phyloP scores from a whole-genome alignment of 306 rosid species.

The Begonia fuchsioides region DNA sequence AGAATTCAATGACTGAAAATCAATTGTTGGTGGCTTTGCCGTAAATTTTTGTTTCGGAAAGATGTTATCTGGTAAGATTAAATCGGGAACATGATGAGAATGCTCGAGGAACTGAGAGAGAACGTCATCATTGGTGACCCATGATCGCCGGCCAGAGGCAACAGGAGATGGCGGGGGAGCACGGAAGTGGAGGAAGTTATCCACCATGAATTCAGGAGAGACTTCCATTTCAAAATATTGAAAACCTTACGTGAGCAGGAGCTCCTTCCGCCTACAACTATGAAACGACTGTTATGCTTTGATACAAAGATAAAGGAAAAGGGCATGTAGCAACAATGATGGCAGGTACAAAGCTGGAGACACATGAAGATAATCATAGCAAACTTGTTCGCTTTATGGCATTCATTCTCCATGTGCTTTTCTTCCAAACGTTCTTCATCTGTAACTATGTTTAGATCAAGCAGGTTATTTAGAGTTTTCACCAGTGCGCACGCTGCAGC shows the following conservation, averaged over 20 bases:
- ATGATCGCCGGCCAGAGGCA: slow-evolving; percentile 51
- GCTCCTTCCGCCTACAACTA: neutral
- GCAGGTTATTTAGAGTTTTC: too few relatives aligned
- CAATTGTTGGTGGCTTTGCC: slow-evolving; percentile 43
- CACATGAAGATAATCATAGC: slow-evolving; percentile 32
- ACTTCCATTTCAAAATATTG: slow-evolving; percentile 13
- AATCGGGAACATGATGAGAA: slow-evolving; percentile 74
- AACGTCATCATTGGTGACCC: slow-evolving; percentile 46
- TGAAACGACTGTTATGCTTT: slow-evolving; percentile 1
- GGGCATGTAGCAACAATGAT: slow-evolving; percentile 29
- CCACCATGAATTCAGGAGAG: slow-evolving; percentile 24
- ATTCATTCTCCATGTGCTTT: too few relatives aligned
- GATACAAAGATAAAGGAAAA: slow-evolving; percentile 9
- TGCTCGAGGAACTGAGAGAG: slow-evolving; percentile 50
- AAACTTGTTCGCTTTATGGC: slow-evolving; percentile 25
- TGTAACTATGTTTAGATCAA: too few relatives aligned
- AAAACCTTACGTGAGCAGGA: neutral
- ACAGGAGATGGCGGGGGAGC: slow-evolving; percentile 97
- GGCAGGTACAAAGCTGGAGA: slow-evolving; percentile 23
- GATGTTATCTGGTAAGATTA: slow-evolving; percentile 58
- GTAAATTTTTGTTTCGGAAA: slow-evolving; percentile 48
- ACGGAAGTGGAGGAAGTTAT: slow-evolving; percentile 47
- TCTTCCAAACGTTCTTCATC: too few relatives aligned
- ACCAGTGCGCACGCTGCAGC: too few relatives aligned
- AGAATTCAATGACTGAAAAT: slow-evolving; percentile 28